Evolutionary conservation across 1,139 yeast species (phyloP), one percentile per base, ranked within the genome.

Genomic region (Suhomyces anneliseae): DNA sequence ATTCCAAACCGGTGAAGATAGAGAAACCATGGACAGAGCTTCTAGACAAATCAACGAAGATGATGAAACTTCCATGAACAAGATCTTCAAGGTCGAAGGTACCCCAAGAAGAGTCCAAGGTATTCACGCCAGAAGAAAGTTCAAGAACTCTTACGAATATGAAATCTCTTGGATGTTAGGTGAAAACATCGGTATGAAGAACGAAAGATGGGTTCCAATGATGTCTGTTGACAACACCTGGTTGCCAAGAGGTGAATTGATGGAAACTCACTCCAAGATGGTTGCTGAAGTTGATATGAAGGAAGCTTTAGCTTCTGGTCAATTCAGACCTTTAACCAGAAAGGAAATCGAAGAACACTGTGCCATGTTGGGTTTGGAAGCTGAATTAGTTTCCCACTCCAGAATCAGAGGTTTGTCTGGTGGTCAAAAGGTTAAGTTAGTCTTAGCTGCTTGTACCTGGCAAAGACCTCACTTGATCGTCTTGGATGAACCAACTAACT

Each of bases 1-100:
- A 85, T 93, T 92, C 97, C 99, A 93, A 83, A 93, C 99, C 72
- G 99, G 99, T 90, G 99, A 93, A 82, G 99, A 93, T 79, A 90
- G 99, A 83, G 99, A 93, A 83, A 93, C 99, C 78, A 93, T 93
- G 98, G 99, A 93, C 83, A 90, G 98, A 83, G 99, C 99, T 74
- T 90, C 95, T 76, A 90, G 99, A 85, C 95, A 87, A 78, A 90
- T 93, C 73, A 90, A 88, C 72, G 99, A 93, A 80, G 81, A 82
- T 65, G 99, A 93, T 79, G 97, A 92, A 82, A 84, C 85, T 76
- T 89, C 95, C 72, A 93, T 93, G 99, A 90, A 92, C 93, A 93
- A 92, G 85, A 87, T 93, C 78, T 93, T 90, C 92, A 90, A 88
- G 85, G 83, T 93, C 69, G 99, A 93, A 77, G 97, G 97, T 78